A percentile compares a stretch with the other conserved stretches of the same genome.
These are phyloP conservation scores for Boletales sp. DNA, from an alignment of 768 basidiomycete species.

Conservation along the genomic window DNA sequence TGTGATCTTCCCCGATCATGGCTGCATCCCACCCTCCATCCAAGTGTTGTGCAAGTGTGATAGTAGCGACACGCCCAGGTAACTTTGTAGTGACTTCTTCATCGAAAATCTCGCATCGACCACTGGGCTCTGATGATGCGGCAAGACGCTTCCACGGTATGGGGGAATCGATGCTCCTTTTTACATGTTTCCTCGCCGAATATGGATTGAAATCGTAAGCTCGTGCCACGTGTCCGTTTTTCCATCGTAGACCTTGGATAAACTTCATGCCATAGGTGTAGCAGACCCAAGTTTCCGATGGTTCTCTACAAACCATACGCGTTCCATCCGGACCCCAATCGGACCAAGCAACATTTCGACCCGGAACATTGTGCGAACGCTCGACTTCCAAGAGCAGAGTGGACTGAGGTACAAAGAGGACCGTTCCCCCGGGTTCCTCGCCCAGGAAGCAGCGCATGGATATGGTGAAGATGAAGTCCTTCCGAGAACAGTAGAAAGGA, in stretches of 20 bases:
- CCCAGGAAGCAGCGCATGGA: conserved; percentile 14
- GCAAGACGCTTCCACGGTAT: conserved; percentile 19
- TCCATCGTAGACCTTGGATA: conserved; percentile 24
- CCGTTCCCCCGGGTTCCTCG: conserved; percentile 9
- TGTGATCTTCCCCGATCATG: conserved; percentile 36
- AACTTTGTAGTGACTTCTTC: conserved; percentile 24
- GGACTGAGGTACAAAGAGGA: conserved; percentile 32
- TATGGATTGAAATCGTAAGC: conserved; percentile 34
- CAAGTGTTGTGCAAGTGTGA: conserved; percentile 9
- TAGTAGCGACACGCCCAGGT: conserved; percentile 24
- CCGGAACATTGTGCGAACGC: conserved; percentile 2
- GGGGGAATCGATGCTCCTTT: conserved; percentile 3
- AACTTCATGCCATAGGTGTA: conserved; percentile 35
- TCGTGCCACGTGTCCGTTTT: conserved; percentile 14
- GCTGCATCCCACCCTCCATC: conserved; percentile 26
- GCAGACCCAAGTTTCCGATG: conserved; percentile 34
- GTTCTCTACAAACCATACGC: conserved; percentile 26
- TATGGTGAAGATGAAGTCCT: conserved; percentile 32
- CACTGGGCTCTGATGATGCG: conserved; percentile 3
- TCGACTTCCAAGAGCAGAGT: conserved; percentile 25
- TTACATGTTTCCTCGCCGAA: conserved; percentile 14
- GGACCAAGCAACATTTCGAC: conserved; percentile 21
- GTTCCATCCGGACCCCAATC: conserved; percentile 31
- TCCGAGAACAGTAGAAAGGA: conserved; percentile 23
- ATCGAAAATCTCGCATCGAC: conserved; percentile 15